These are phyloP conservation scores for Monosporascus sp. DNA, from an alignment of 2,329 filamentous ascomycete species.

Conservation along the genomic window DNA sequence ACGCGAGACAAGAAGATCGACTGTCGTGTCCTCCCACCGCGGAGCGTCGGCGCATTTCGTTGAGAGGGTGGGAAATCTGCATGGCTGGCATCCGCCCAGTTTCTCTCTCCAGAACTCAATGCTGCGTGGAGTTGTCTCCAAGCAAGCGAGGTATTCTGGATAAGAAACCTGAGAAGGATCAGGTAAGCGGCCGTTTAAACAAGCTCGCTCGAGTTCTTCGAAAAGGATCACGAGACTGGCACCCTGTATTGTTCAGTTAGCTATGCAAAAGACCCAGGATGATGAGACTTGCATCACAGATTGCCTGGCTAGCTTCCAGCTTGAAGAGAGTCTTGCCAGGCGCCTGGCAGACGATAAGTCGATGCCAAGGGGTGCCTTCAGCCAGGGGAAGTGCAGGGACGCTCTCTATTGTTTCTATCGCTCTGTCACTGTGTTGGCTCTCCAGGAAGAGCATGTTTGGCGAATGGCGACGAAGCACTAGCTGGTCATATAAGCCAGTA, in stretches of 20 bases:
- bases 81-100: constrained; percentile 33
- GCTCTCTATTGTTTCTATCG: constrained; percentile 33
- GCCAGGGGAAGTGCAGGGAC: constrained; percentile 36
- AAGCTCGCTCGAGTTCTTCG: constrained; percentile 40
- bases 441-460: constrained; percentile 51
- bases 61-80: constrained; percentile 40
- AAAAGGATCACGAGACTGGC: constrained; percentile 42
- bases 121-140: constrained; percentile 30
- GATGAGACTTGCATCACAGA: constrained; percentile 38
- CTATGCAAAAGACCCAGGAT: neutral
- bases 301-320: constrained; percentile 45
- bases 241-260: constrained; percentile 12
- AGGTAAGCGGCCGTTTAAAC: constrained; percentile 33
- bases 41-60: constrained; percentile 14
- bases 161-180: constrained; percentile 29
- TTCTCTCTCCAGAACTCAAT: constrained; percentile 42
- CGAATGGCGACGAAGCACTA: constrained; percentile 41
- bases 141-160: constrained; percentile 33
- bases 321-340: constrained; percentile 40
- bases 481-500: constrained; percentile 44
- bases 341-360: constrained; percentile 45
- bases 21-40: constrained; percentile 30
- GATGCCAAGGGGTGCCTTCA: constrained; percentile 40
- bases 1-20: constrained; percentile 36
- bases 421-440: constrained; percentile 32